These are phyloP conservation scores for Thozetella sp. DNA, from an alignment of 495 filamentous ascomycete genomes.

Conservation along the genomic window DNA sequence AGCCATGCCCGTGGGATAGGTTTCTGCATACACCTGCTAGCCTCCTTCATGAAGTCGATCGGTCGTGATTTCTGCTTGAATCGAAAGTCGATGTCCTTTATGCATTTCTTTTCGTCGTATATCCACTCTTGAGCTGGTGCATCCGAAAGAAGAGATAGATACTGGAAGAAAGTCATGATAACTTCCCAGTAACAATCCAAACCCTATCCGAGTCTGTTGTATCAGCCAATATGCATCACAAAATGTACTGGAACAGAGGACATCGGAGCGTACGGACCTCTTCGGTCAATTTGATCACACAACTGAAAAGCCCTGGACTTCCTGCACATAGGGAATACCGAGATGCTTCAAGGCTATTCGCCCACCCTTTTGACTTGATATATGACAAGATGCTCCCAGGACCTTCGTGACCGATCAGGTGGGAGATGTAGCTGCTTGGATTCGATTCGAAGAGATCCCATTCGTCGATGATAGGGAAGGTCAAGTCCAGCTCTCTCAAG, in stretches of 20 bases:
- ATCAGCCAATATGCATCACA: not conserved
- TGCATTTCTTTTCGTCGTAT: slow-evolving; percentile 83
- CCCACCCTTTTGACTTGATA: slow-evolving; percentile 95
- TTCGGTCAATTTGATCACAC: slow-evolving; percentile 80
- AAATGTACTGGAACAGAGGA: not conserved
- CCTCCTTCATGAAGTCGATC: slow-evolving; percentile 80
- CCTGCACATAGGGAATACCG: slow-evolving; percentile 77
- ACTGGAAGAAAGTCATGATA: slow-evolving; percentile 89
- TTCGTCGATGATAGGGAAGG: slow-evolving; percentile 89
- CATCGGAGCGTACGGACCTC: slow-evolving; percentile 68
- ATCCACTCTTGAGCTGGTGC: slow-evolving; percentile 88
- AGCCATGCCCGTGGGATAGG: slow-evolving; percentile 83
- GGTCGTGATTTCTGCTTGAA: slow-evolving; percentile 93
- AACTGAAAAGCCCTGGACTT: slow-evolving; percentile 75
- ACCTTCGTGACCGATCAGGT: slow-evolving; percentile 94
- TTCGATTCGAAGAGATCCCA: slow-evolving; percentile 80
- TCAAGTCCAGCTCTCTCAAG: slow-evolving; percentile 76
- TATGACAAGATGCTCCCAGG: slow-evolving; percentile 95
- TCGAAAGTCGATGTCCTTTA: slow-evolving; percentile 89
- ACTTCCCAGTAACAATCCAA: slow-evolving; percentile 84
- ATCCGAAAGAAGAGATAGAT: slow-evolving; percentile 83
- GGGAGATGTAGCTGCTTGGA: slow-evolving; percentile 86
- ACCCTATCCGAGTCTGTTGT: slow-evolving; percentile 28
- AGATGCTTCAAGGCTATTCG: slow-evolving; percentile 82
- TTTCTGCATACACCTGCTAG: slow-evolving; percentile 87